Conservation (phyloP, 208 protist species). For the Novymonas esmeraldas region DNA sequence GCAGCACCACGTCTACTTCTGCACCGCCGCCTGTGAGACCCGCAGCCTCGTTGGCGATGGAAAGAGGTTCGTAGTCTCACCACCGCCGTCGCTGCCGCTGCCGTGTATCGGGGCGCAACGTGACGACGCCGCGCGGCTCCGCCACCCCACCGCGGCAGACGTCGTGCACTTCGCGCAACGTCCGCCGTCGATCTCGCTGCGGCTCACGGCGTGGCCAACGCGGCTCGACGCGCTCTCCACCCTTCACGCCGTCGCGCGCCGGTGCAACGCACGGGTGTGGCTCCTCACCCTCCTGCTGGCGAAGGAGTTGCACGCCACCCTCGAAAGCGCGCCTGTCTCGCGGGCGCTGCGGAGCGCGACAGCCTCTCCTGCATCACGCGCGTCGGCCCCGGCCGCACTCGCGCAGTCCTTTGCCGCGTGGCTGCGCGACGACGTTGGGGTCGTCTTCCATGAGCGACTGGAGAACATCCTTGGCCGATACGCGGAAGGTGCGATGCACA, state of each 20-base stretch:
- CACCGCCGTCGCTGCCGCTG: background rate
- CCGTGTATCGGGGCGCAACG: no score
- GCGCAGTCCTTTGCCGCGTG: background rate
- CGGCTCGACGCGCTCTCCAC: conserved; percentile 31
- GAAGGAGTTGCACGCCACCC: conserved; percentile 20
- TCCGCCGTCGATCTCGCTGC: conserved; percentile 6
- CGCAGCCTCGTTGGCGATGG: conserved; percentile 21
- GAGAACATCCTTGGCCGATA: conserved; percentile 34
- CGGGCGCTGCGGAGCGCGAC: background rate
- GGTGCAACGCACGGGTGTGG: conserved; percentile 52
- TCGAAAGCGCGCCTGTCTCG: background rate
- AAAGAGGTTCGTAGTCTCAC: background rate
- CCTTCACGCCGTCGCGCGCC: conserved; percentile 35
- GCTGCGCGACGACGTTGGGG: background rate
- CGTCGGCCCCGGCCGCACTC: background rate
- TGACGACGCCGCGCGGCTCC: background rate
- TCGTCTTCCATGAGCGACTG: conserved; percentile 12
- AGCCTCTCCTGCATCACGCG: no score
- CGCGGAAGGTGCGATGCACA: conserved; percentile 46
- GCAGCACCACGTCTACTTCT: conserved; percentile 28
- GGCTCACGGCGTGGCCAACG: conserved; percentile 31
- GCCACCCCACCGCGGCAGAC: conserved; percentile 13
- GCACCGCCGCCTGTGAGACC: conserved; percentile 10
- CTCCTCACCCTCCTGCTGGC: conserved; percentile 46
- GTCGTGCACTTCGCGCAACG: conserved; percentile 5